These are phyloP conservation scores for Nymphaea colorata DNA, from an alignment of 164 flowering plant species.

Conservation along the genomic window DNA sequence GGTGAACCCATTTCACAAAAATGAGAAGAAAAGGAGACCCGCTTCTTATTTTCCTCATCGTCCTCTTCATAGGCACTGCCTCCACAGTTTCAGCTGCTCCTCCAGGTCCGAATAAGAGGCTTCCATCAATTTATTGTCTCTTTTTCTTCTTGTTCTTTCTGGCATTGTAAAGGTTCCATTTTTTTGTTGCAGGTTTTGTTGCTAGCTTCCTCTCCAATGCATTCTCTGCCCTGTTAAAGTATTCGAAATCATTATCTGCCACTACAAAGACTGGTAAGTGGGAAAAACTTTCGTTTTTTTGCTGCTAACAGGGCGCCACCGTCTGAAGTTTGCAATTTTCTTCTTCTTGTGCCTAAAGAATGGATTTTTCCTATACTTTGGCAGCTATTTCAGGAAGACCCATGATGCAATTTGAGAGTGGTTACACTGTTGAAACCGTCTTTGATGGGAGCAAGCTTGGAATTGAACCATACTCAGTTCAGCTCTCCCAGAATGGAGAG, in stretches of 20 bases:
- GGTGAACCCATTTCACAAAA: neutral
- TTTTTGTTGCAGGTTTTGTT: slow-evolving; percentile 48
- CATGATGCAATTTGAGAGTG: slow-evolving; percentile 90
- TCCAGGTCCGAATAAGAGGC: neutral
- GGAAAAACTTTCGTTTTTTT: neutral
- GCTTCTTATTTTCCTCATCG: neutral
- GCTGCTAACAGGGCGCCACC: neutral
- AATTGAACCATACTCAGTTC: slow-evolving; percentile 74
- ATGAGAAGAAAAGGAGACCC: neutral
- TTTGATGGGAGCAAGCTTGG: slow-evolving; percentile 99
- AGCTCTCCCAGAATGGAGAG: slow-evolving; percentile 69
- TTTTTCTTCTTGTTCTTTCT: neutral
- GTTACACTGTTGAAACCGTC: slow-evolving; percentile 86
- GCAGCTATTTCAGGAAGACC: slow-evolving; percentile 65
- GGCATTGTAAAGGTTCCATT: neutral
- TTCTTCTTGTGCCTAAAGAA: neutral
- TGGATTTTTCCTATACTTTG: neutral
- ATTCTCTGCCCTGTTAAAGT: slow-evolving; percentile 51
- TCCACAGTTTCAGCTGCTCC: slow-evolving; percentile 2
- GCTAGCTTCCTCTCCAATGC: slow-evolving; percentile 63
- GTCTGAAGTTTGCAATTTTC: neutral
- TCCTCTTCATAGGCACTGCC: neutral
- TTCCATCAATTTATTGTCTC: neutral
- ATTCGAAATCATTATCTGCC: slow-evolving; percentile 65
- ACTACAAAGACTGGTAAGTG: slow-evolving; percentile 59